Conservation (phyloP, 306 rosid species). For the Cucurbita pepo region DNA sequence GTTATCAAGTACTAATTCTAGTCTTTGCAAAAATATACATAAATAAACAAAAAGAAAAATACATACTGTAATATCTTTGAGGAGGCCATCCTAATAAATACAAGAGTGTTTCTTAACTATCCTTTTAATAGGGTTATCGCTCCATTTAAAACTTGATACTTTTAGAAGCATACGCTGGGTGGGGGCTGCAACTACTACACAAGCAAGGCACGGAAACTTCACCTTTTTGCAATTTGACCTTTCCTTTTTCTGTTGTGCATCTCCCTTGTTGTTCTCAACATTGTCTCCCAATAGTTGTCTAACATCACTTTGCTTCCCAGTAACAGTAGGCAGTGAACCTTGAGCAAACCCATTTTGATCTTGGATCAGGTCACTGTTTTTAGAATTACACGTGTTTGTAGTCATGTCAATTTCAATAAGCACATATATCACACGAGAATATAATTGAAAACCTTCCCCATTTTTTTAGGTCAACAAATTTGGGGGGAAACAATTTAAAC, state of each 20-base stretch:
- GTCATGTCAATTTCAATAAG: background rate
- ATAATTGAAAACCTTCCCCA: background rate
- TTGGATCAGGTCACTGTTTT: slow-evolving; percentile 15
- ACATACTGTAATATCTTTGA: background rate
- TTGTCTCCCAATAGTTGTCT: slow-evolving; percentile 9
- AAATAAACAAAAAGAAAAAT: no score
- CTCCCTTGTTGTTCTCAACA: slow-evolving; percentile 5
- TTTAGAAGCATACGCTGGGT: background rate
- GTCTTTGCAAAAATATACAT: background rate
- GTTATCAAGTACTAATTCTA: background rate
- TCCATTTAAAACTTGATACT: background rate
- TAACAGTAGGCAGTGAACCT: slow-evolving; percentile 4
- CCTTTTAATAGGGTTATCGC: background rate
- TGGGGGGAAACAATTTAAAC: background rate
- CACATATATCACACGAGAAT: background rate
- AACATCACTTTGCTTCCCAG: slow-evolving; percentile 14
- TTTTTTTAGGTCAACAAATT: background rate
- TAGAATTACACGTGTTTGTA: background rate
- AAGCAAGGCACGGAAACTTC: background rate
- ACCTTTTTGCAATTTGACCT: slow-evolving; percentile 15
- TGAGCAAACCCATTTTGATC: slow-evolving; percentile 23
- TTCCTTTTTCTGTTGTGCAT: slow-evolving; percentile 10
- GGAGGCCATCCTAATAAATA: background rate
- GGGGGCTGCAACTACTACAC: background rate
- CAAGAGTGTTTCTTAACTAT: background rate